These are phyloP conservation scores for Globisporangium spinosum DNA, from an alignment of 352 stramenopile species.

Conservation along the genomic window DNA sequence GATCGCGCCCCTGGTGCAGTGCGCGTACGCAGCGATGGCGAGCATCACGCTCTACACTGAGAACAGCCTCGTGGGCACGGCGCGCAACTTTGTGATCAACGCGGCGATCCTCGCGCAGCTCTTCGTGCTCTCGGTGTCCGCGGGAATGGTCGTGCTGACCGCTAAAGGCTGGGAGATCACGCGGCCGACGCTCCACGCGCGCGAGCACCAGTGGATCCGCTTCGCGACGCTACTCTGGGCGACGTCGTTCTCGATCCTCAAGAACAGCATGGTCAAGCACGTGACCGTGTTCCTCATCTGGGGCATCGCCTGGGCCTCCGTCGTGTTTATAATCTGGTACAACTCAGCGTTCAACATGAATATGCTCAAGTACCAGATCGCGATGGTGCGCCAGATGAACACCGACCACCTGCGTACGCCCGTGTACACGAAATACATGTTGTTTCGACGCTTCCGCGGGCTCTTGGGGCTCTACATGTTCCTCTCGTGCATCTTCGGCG, in stretches of 20 bases:
- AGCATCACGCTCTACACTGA: slow-evolving; percentile 32
- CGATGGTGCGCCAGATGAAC: slow-evolving; percentile 51
- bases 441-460: slow-evolving; percentile 50
- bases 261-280: slow-evolving; percentile 36
- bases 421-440: slow-evolving; percentile 61
- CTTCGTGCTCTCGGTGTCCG: slow-evolving; percentile 39
- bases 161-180: slow-evolving; percentile 77
- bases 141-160: slow-evolving; percentile 49
- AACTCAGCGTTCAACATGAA: slow-evolving; percentile 68
- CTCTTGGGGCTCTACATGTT: slow-evolving; percentile 57
- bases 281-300: slow-evolving; percentile 47
- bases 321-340: slow-evolving; percentile 72
- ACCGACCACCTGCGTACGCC: slow-evolving; percentile 45
- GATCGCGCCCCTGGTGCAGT: slow-evolving; percentile 37
- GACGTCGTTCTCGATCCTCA: slow-evolving; percentile 37
- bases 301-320: slow-evolving; percentile 44
- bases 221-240: slow-evolving; percentile 51
- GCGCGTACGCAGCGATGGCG: slow-evolving; percentile 28
- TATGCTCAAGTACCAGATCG: slow-evolving; percentile 65
- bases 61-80: slow-evolving; percentile 30
- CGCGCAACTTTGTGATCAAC: slow-evolving; percentile 35
- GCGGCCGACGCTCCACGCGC: slow-evolving; percentile 31
- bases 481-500: slow-evolving; percentile 37
- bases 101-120: slow-evolving; percentile 35
- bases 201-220: slow-evolving; percentile 56